phyloP scores from a whole-genome alignment of 176 grass and related monocot species.

The Oryza coarctata region DNA sequence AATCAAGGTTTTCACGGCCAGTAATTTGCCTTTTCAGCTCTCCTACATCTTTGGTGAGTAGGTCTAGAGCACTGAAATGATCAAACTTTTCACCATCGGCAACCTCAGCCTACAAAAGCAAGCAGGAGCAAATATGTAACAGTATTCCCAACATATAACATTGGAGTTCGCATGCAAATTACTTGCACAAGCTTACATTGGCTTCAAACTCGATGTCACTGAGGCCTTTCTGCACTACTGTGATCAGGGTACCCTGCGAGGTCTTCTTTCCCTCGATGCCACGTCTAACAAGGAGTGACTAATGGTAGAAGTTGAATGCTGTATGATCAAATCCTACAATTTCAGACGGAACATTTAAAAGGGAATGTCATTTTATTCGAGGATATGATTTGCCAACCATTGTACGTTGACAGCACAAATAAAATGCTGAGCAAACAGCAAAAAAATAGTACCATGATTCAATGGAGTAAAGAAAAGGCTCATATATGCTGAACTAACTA shows the following conservation, averaged over 20 bases:
- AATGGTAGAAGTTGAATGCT: conserved; percentile 41
- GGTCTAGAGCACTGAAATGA: conserved; percentile 41
- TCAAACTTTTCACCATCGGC: conserved; percentile 28
- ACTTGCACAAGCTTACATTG: conserved; percentile 35
- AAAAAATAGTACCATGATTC: background rate
- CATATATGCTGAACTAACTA: background rate
- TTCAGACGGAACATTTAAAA: conserved; percentile 3
- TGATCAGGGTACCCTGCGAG: conserved; percentile 39
- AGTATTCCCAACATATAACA: background rate
- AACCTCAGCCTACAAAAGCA: conserved; percentile 27
- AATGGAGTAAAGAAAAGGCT: background rate
- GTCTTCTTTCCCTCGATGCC: conserved; percentile 21
- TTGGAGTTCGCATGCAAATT: background rate
- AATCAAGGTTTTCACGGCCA: background rate
- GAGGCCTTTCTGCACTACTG: conserved; percentile 46
- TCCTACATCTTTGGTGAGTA: conserved; percentile 46
- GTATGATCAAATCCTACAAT: conserved; percentile 43
- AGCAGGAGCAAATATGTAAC: background rate
- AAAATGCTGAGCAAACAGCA: background rate
- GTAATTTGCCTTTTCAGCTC: conserved; percentile 19
- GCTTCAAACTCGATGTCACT: conserved; percentile 44
- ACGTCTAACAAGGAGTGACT: conserved; percentile 34
- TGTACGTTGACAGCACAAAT: background rate
- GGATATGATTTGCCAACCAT: background rate
- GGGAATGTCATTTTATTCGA: background rate